Percentiles rank a stretch among this genome's conserved stretches.
Evolutionary conservation across 768 basidiomycete genomes (phyloP).

Genomic region (Mycena sanguinolenta): DNA sequence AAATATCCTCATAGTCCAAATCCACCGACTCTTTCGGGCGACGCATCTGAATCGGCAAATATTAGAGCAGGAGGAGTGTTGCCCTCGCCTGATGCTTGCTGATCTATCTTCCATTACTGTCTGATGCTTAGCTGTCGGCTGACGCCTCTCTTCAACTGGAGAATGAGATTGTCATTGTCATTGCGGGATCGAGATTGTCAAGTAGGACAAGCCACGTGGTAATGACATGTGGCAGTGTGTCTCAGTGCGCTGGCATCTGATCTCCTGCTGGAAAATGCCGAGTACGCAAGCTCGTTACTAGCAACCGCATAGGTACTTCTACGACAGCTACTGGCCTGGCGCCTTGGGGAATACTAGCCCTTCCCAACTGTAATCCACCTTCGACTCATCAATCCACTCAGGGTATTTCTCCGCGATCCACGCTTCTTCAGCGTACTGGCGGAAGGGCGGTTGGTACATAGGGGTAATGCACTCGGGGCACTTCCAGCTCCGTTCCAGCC

Average conservation of each 20-base stretch:
- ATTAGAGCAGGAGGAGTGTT: background rate
- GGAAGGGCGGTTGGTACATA: background rate
- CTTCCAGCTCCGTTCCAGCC: background rate
- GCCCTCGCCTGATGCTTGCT: no score
- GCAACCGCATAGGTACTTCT: constrained; percentile 7
- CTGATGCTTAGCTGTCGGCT: no score
- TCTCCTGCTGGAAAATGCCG: no score
- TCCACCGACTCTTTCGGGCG: background rate
- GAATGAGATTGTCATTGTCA: no score
- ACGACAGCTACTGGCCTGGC: no score
- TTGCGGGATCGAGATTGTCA: no score
- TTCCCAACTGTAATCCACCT: background rate
- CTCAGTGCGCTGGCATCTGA: no score
- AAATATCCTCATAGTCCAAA: background rate
- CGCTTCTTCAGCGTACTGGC: background rate
- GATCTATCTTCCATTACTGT: no score
- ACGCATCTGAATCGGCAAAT: background rate
- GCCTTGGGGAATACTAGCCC: no score
- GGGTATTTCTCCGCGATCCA: background rate
- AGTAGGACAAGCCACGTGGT: no score
- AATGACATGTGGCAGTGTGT: no score
- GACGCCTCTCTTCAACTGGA: no score
- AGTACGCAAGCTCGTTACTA: constrained; percentile 14
- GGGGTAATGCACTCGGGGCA: background rate
- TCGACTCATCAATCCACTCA: background rate